Evolutionary conservation across 2,329 filamentous ascomycete genomes (phyloP), one percentile per base, ranked within the genome.

Genomic region (Cladosporium velox): DNA sequence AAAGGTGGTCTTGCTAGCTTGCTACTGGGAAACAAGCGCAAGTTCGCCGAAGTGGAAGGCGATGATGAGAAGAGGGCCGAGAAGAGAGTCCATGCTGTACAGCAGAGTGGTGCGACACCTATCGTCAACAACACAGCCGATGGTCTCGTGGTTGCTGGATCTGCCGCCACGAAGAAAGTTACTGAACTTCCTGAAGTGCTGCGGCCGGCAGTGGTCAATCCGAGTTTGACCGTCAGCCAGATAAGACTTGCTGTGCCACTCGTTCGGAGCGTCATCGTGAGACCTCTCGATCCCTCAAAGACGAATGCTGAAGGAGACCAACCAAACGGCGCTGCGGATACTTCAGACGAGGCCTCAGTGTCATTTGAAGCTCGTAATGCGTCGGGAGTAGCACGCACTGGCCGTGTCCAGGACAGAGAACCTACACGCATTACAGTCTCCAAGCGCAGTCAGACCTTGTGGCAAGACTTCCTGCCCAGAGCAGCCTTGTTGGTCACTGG

Each of bases 391-490:
- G 85, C 86, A 55, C 79, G 87, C 64, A 88, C 87, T 15, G 85
- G 85, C n/a, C 81, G 86, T 54, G 77, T 81, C 38, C 75, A 90
- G 82, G 81, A 89, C 52, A 87, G 90, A 67, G 94, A 98, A 67
- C 95, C 95, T 1, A 91, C 92, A 4, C 89, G 92, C 38, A 87
- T 99, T 51, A 91, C 88, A 5, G 89, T 95, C 47, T 91, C 89
- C 2, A 94, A 92, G 75, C 88, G 92, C 64, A 92, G 92, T 4
- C 88, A 89, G 65, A 83, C 90, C 1, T 78, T 98, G 3, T 99
- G 96, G 95, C 92, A 97, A 74, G 96, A 99, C 75, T 99, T 92
- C 73, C 81, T 99, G 15, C 93, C 94, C 0, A 87, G 90, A 66
- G 88, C 92, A 6, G 91, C 97, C 28, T 86, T 99, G n/a, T 85